Base-by-base conservation (phyloP, 108 stramenopile genomes). In the Fragilaria crotonensis region DNA sequence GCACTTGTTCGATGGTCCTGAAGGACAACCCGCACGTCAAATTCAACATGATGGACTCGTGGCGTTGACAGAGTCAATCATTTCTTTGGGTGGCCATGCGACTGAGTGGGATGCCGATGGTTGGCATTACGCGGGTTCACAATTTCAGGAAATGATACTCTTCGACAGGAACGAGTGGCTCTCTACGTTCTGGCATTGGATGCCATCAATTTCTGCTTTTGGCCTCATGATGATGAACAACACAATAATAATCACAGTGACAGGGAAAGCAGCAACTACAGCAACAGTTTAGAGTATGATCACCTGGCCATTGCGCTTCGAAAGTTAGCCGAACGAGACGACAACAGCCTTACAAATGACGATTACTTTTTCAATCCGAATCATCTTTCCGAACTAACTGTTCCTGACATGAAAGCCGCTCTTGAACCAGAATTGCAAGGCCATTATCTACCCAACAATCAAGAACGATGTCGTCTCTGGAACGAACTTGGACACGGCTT, bases 171-270 rank as follows among this genome's bases (percentile, higher is more conserved):
- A 55, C 73, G 90, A 30, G 77, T 89, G 18, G 84, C 83, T 11
- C 59, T 91, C 4, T 96, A 93, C 47, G 76, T 96, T 25, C 61
- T 96, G 57, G 77, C 88, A 2, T 52, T 96, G 73, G 95, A 96
- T 76, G 88, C 92, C 57, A 86, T 96, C 48, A 96, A 96, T 54
- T 96, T 96, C 77, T 96, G 95, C 45, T 96, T 96, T 62, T 96
- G 95, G 95, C 95, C 95, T 0, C 25, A 45, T 9, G 44, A 67
- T 44, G 59, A 48, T 21, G 25, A 45, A 0, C 28, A 52, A 26
- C n/a, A n/a, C n/a, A n/a, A n/a, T n/a, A n/a, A n/a, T n/a, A n/a
- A n/a, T n/a, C n/a, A n/a, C n/a, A n/a, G n/a, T n/a, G n/a, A n/a
- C n/a, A n/a, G n/a, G n/a, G n/a, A n/a, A n/a, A n/a, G n/a, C n/a